A percentile compares a stretch with the other conserved stretches of the same genome.
phyloP scores from a whole-genome alignment of 2,329 filamentous ascomycete species.

The Aspergillus luchuensis region DNA sequence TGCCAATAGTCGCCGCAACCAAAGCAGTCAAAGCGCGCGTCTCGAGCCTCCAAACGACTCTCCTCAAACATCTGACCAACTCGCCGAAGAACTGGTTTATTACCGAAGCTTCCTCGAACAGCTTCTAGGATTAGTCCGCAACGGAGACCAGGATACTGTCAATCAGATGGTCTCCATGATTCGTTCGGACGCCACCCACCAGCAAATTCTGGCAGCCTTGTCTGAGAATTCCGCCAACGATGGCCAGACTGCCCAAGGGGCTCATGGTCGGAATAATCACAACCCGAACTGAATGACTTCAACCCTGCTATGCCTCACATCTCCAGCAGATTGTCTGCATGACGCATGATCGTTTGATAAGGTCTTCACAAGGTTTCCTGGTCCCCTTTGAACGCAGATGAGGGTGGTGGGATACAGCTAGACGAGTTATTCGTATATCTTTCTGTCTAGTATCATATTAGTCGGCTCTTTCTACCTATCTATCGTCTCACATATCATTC shows the following conservation, averaged over 20 bases:
- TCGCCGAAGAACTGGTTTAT: conserved; percentile 21
- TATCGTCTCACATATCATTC: background rate
- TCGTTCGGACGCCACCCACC: conserved; percentile 32
- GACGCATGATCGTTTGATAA: background rate
- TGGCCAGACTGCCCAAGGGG: background rate
- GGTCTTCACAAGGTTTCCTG: background rate
- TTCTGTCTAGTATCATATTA: background rate
- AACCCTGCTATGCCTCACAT: background rate
- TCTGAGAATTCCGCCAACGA: conserved; percentile 13
- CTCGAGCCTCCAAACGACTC: conserved; percentile 4
- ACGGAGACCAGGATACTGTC: conserved; percentile 27
- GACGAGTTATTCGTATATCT: background rate
- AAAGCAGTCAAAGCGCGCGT: conserved; percentile 3
- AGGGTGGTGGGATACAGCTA: background rate
- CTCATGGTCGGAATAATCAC: conserved; percentile 6
- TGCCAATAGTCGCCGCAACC: conserved; percentile 10
- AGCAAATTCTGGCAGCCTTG: conserved; percentile 28
- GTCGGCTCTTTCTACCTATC: background rate
- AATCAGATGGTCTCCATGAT: conserved; percentile 28
- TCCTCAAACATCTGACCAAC: conserved; percentile 4
- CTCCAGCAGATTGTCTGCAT: background rate
- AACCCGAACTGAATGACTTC: background rate
- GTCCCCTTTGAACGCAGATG: background rate
- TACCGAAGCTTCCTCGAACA: conserved; percentile 30
- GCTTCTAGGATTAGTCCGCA: conserved; percentile 27